Conservation (phyloP, 2,329 filamentous ascomycete genomes). For the Calonectria hawksworthii region DNA sequence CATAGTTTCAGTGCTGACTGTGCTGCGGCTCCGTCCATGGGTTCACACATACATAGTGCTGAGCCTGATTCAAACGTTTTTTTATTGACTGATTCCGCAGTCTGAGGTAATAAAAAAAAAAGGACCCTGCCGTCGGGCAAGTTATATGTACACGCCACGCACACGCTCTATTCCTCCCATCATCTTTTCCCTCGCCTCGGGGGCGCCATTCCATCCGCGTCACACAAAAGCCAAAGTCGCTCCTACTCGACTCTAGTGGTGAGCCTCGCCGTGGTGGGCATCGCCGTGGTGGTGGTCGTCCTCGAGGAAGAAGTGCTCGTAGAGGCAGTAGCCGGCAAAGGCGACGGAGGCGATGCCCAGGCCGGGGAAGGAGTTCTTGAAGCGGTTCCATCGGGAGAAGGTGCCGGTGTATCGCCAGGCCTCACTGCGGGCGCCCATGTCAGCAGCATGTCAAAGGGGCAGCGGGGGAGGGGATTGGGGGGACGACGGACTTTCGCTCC, state of each 20-base stretch:
- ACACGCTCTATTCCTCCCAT: constrained; percentile 14
- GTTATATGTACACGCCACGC: constrained; percentile 43
- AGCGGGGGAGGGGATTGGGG: background rate
- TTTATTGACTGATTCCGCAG: constrained; percentile 38
- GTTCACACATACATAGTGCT: background rate
- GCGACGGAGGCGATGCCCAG: constrained; percentile 93
- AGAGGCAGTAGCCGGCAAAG: constrained; percentile 89
- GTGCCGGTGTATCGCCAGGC: constrained; percentile 93
- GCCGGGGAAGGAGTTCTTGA: constrained; percentile 88
- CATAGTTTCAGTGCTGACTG: background rate
- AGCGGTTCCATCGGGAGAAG: constrained; percentile 91
- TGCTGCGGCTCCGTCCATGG: background rate
- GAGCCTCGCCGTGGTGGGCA: constrained; percentile 67
- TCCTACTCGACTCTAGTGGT: constrained; percentile 59
- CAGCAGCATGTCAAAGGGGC: constrained; percentile 24
- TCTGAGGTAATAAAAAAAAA: constrained; percentile 31
- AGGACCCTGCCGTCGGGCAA: constrained; percentile 30
- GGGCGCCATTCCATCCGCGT: constrained; percentile 21
- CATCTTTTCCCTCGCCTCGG: constrained; percentile 27
- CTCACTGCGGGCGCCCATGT: constrained; percentile 73
- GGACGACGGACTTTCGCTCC: constrained; percentile 70
- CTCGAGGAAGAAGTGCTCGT: constrained; percentile 88
- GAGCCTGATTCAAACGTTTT: constrained; percentile 24
- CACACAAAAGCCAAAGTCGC: constrained; percentile 25
- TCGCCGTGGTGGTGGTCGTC: constrained; percentile 73